These are phyloP conservation scores for Miscanthus lutarioriparius DNA, from an alignment of 176 grass and related monocot genomes.

Conservation along the genomic window DNA sequence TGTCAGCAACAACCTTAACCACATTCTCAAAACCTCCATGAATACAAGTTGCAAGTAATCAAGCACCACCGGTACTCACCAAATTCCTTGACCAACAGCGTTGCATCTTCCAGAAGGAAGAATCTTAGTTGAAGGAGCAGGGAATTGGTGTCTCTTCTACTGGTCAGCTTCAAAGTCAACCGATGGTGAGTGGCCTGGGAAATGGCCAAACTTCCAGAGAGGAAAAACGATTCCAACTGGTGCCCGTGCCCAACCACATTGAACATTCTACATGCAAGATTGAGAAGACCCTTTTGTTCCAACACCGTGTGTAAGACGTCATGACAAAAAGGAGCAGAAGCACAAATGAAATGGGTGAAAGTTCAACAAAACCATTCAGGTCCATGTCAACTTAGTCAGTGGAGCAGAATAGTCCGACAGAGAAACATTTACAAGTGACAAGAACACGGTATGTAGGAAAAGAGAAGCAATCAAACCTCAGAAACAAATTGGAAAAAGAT, in stretches of 20 bases:
- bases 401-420: slow-evolving; percentile 27
- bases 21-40: neutral
- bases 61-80: neutral
- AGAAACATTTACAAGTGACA: neutral
- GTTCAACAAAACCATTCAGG: slow-evolving; percentile 25
- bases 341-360: slow-evolving; percentile 10
- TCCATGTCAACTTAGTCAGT: slow-evolving; percentile 43
- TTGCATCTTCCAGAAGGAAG: slow-evolving; percentile 34
- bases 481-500: neutral
- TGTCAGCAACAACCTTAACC: neutral
- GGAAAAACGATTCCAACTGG: neutral
- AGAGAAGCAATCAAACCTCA: neutral
- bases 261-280: slow-evolving; percentile 23
- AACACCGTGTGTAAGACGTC: slow-evolving; percentile 46
- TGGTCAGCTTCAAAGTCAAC: slow-evolving; percentile 61
- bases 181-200: slow-evolving; percentile 21
- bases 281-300: slow-evolving; percentile 26
- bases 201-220: slow-evolving; percentile 36
- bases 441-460: slow-evolving; percentile 21
- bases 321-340: slow-evolving; percentile 21
- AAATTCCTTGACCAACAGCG: slow-evolving; percentile 23
- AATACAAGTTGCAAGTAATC: slow-evolving; percentile 24
- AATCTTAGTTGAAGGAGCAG: slow-evolving; percentile 29
- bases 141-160: slow-evolving; percentile 2
- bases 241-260: slow-evolving; percentile 21